Conservation (phyloP, 2,329 filamentous ascomycete genomes). For the Cercospora canescens region DNA sequence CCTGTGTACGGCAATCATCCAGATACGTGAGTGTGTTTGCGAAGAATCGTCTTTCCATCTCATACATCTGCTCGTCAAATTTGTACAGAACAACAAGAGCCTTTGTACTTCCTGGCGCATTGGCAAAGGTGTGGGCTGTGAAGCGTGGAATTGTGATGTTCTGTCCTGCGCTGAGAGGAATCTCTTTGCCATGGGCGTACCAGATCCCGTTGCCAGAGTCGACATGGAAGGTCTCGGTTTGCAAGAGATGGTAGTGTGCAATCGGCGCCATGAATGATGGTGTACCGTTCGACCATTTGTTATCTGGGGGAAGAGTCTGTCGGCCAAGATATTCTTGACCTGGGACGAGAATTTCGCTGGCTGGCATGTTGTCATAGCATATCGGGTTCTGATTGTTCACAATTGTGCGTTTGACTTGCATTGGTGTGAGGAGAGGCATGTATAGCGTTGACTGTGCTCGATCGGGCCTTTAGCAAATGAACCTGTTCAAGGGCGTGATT, state of each 20-base stretch:
- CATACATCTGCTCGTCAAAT: constrained; percentile 20
- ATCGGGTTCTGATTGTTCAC: constrained; percentile 4
- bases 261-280: constrained; percentile 20
- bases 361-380: constrained; percentile 3
- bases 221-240: constrained; percentile 22
- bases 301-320: constrained; percentile 13
- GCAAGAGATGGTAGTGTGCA: constrained; percentile 21
- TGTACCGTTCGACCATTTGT: constrained; percentile 17
- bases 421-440: constrained; percentile 2
- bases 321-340: constrained; percentile 14
- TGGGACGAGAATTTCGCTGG: constrained; percentile 9
- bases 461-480: too few species aligned
- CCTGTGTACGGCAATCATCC: constrained; percentile 16
- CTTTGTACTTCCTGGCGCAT: constrained; percentile 12
- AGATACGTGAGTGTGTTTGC: constrained; percentile 19
- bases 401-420: not conserved
- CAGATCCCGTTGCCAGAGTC: constrained; percentile 18
- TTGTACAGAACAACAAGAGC: constrained; percentile 15
- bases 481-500: too few species aligned
- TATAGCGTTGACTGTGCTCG: not conserved
- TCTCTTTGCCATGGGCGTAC: constrained; percentile 15
- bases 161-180: constrained; percentile 11
- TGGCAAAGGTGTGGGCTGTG: constrained; percentile 19
- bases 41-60: constrained; percentile 22
- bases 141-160: constrained; percentile 15